phyloP scores from a whole-genome alignment of 148 eudicot species.

The Vaccinium macrocarpon region DNA sequence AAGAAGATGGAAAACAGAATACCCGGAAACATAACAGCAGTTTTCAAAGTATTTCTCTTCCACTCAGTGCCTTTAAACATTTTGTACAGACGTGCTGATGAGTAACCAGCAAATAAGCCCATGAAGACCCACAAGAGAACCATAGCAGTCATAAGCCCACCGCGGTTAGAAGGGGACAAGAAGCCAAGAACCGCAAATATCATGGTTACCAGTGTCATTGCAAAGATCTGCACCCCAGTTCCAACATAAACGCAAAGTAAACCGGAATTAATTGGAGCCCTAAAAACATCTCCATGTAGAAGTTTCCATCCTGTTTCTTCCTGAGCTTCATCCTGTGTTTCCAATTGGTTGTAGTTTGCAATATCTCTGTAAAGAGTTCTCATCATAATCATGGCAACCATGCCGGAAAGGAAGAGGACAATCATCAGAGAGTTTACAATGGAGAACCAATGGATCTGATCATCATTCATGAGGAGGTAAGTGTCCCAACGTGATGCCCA shows the following conservation, averaged over 20 bases:
- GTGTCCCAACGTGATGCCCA: conserved; percentile 61
- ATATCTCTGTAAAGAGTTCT: conserved; percentile 46
- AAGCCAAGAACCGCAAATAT: conserved; percentile 42
- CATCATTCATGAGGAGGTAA: conserved; percentile 46
- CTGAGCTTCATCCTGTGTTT: conserved; percentile 43
- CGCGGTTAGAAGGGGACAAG: conserved; percentile 45
- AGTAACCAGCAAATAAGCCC: conserved; percentile 40
- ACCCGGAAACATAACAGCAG: conserved; percentile 35
- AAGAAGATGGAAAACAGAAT: conserved; percentile 31
- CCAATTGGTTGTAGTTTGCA: conserved; percentile 47
- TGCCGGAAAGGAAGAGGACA: conserved; percentile 47
- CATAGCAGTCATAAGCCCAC: conserved; percentile 51
- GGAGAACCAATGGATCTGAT: conserved; percentile 53
- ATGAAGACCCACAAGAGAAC: conserved; percentile 48
- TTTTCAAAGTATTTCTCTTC: conserved; percentile 33
- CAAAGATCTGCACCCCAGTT: conserved; percentile 42
- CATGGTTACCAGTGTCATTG: conserved; percentile 43
- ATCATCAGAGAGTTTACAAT: conserved; percentile 46
- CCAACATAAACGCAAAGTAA: conserved; percentile 45
- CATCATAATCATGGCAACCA: conserved; percentile 53
- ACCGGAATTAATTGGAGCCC: conserved; percentile 35
- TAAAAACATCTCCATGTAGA: conserved; percentile 44
- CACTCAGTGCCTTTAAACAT: conserved; percentile 37
- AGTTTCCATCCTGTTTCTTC: conserved; percentile 55
- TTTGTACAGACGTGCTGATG: conserved; percentile 35